Evolutionary conservation across 805 yeast species (phyloP), one percentile per base, ranked within the genome.

Genomic region (Wickerhamiella dianesei): DNA sequence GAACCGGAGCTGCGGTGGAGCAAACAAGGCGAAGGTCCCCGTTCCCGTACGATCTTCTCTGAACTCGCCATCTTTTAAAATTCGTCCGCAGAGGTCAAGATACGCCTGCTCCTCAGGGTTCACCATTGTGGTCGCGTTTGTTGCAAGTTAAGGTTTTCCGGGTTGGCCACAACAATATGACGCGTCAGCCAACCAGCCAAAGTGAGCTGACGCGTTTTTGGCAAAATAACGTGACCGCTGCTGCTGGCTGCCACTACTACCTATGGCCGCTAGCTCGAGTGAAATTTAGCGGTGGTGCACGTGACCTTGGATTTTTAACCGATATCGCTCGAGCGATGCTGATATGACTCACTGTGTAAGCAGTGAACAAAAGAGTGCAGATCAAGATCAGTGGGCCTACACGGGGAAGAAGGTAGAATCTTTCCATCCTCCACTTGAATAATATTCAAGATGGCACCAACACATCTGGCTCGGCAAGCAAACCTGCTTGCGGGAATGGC

Each of bases 1-100:
- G 65, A 92, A 92, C 46, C 96, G 75, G 50, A 92, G 69, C 60
- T 89, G 97, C 12, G 96, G 96, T 20, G 99, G 99, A 0, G 94
- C 98, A 64, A 92, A 92, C 6, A 92, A 52, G 32, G 95, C 80
- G 50, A 67, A 70, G 0, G 99, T 92, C 3, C 99, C 99, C 0
- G 99, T 92, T 1, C 98, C 99, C 1, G 99, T 92, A 63, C 99
- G 73, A 62, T 92, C 99, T 6, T 92, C 89, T 51, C 99, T 77
- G 56, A 74, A 74, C 60, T 92, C 97, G 37, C 98, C 98, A 52
- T 82, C 77, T 1, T 73, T 70, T 18, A 92, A 77, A 62, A 92
- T 89, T 3, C 76, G 70, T 48, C 69, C 63, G 60, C 96, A 85
- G 41, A 92, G 72, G 53, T 84, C 88, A 40, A 92, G 74, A 61